Base-by-base conservation (phyloP, 768 basidiomycete genomes). In the Pulveroboletus sp. region DNA sequence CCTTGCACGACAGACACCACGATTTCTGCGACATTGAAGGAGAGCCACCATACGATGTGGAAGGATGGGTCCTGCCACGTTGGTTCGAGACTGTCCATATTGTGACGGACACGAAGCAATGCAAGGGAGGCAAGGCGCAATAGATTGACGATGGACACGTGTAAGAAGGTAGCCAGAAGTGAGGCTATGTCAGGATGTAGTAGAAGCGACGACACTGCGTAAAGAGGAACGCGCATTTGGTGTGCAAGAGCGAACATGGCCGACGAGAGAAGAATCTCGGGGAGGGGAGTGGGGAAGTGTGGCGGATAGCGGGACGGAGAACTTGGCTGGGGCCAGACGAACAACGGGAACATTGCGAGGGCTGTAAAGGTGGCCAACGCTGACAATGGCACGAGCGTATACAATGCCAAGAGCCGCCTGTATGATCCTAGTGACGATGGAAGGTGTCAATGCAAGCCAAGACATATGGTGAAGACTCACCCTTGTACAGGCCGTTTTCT, bases 41-140 rank as follows among this genome's bases (percentile, higher is more conserved):
- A 83, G 33, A 88, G 69, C 83, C 83, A 88, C 87, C 89, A 90
- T 4, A 86, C 79, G 28, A 79, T 74, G 18, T 68, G 63, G 70
- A 92, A 92, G 4, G 80, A 77, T 1, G 71, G 60, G 54, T 82
- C 74, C 48, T 66, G 70, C 73, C 79, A 83, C 8, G 78, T 81
- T 37, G 83, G 76, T 30, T 65, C 69, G 43, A 73, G 63, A 51
- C 61, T 60, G 27, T 61, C 58, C 58, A 73, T 69, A 52, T 74
- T 68, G 43, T 74, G 72, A 31, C 76, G 75, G 42, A 82, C 72
- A 33, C 74, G 71, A 14, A 83, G 73, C 49, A 83, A 63, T 12
- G 77, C 75, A 40, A 85, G 67, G 12, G 79, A 70, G 18, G 77
- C 67, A 40, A 82, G 74, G 47, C 82, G 82, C 35, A 86, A 69